Evolutionary conservation across 192 early-diverging fungal genomes (phyloP), one percentile per base, ranked within the genome.

Genomic region (Dimargaris xerosporica): DNA sequence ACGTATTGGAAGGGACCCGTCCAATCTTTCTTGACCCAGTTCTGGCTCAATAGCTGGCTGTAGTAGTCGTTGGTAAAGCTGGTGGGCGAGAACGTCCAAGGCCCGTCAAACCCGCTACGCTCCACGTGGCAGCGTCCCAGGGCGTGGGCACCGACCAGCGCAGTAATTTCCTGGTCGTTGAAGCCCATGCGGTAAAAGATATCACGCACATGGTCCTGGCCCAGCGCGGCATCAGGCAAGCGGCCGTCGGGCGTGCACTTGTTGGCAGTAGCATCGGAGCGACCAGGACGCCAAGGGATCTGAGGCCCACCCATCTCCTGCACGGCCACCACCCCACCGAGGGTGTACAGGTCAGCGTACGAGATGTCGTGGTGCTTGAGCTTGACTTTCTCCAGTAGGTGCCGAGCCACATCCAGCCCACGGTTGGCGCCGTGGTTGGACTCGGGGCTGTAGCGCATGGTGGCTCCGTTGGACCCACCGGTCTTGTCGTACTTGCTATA

Each of bases 21-120:
- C 83, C 86, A 89, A 75, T 84, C 81, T 71, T 82, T 84, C 68
- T 83, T 80, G 23, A 83, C 75, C 92, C 94, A 96, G 55, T 83
- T 79, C 67, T 88, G 84, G 23, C 77, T 69, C 31, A 89, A 71
- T 21, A 96, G 78, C 66, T 82, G 82, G 48, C 81, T 91, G 75
- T 71, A 97, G 75, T 82, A 94, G 47, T 82, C 80, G 78, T 97
- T 97, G 65, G 89, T 87, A 74, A 97, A 92, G 45, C 79, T 71
- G 3, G 85, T 96, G 15, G 93, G 92, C 13, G 88, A 81, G 66
- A 83, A 77, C 55, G 86, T 91, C 94, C 94, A 98, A 16, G 92
- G 88, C 7, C 88, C 90, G 23, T 89, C 83, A 62, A 78, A 91
- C 15, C 91, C 91, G 62, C 77, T 80, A 52, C 86, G 82, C 50